A percentile compares a stretch with the other conserved stretches of the same genome.
phyloP scores from a whole-genome alignment of 2,329 filamentous ascomycete genomes.

The Cladophialophora psammophila region DNA sequence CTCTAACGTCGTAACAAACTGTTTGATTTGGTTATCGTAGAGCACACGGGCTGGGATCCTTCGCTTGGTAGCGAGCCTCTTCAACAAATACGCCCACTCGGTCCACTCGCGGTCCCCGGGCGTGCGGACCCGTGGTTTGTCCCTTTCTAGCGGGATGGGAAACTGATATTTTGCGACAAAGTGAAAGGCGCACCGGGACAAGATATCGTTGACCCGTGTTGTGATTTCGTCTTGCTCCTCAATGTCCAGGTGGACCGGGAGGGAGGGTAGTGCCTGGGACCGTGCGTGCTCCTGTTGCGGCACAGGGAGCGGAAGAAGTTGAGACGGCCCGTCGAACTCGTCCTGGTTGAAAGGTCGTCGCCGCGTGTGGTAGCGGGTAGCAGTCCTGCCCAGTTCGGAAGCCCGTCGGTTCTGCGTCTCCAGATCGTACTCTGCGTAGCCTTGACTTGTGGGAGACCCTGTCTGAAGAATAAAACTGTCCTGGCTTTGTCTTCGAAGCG shows the following conservation, averaged over 20 bases:
- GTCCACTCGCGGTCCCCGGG: slow-evolving; percentile 86
- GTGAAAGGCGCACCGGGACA: slow-evolving; percentile 86
- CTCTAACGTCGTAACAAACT: slow-evolving; percentile 85
- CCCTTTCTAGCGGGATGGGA: slow-evolving; percentile 81
- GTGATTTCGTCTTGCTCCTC: slow-evolving; percentile 86
- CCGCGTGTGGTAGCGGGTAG: slow-evolving; percentile 38
- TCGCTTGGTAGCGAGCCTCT: slow-evolving; percentile 83
- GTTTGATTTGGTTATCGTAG: slow-evolving; percentile 90
- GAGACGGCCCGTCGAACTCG: slow-evolving; percentile 87
- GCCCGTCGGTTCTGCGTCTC: slow-evolving; percentile 37
- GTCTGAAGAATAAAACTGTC: slow-evolving; percentile 38
- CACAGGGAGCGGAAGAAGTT: slow-evolving; percentile 76
- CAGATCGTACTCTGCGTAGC: slow-evolving; percentile 39
- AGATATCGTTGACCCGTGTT: slow-evolving; percentile 79
- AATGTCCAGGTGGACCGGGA: slow-evolving; percentile 81
- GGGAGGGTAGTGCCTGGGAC: slow-evolving; percentile 79
- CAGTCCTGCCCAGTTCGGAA: slow-evolving; percentile 34
- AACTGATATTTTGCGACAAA: slow-evolving; percentile 93
- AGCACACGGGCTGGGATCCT: slow-evolving; percentile 83
- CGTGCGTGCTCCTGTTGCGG: slow-evolving; percentile 75
- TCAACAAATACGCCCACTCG: slow-evolving; percentile 88
- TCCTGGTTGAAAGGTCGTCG: slow-evolving; percentile 74
- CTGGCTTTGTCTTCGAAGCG: slow-evolving; percentile 40
- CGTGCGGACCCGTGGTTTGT: slow-evolving; percentile 78
- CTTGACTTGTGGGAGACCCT: slow-evolving; percentile 38